Conservation (phyloP, 148 eudicot species). For the Rhododendron mucronatum region DNA sequence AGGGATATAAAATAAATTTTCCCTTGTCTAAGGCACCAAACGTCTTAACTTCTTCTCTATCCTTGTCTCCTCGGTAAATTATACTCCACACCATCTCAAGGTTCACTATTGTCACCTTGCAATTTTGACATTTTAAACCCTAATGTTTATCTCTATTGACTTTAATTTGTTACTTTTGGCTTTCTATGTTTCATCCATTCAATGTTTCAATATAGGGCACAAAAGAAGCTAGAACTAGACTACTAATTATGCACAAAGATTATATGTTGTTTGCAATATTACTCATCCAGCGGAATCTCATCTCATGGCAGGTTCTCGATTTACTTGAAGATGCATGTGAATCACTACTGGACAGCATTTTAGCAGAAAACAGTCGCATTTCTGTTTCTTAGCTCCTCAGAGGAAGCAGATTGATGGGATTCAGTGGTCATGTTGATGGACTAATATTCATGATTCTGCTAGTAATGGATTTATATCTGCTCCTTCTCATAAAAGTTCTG, state of each 20-base stretch:
- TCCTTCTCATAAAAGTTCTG: not conserved
- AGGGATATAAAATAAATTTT: too few species aligned
- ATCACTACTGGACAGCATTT: slow-evolving; percentile 69
- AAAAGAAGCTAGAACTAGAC: not conserved
- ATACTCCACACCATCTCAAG: not conserved
- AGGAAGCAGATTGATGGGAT: not conserved
- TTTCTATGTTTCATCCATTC: not conserved
- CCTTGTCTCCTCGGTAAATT: not conserved
- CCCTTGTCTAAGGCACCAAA: not conserved
- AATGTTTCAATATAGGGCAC: not conserved
- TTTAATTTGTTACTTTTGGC: not conserved
- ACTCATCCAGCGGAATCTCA: not conserved
- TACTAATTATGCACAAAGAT: not conserved
- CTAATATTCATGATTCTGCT: not conserved
- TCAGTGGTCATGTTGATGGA: not conserved
- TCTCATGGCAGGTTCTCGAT: slow-evolving; percentile 63
- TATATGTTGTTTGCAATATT: not conserved
- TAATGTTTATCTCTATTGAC: not conserved
- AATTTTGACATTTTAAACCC: not conserved
- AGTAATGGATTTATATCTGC: not conserved
- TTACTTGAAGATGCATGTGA: slow-evolving; percentile 94
- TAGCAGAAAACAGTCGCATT: slow-evolving; percentile 28
- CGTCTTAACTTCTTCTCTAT: not conserved
- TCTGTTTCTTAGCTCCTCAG: slow-evolving; percentile 13
- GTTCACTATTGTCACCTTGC: not conserved